phyloP scores from a whole-genome alignment of 2,329 filamentous ascomycete genomes.

The Ambrosiella cleistominuta region DNA sequence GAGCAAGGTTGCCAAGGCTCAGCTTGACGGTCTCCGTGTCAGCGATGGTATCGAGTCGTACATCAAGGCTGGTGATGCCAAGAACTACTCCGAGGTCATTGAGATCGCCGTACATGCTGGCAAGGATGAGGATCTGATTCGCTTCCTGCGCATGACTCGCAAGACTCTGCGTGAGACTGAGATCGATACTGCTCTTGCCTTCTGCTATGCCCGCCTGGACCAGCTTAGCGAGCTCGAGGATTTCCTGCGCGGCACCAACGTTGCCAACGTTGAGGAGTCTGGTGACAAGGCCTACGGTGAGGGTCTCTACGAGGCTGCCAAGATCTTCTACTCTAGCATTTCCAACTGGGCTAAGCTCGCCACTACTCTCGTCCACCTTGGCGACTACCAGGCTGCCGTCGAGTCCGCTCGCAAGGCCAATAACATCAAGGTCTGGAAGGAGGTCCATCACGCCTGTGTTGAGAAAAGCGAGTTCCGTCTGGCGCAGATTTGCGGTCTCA shows the following conservation, averaged over 20 bases:
- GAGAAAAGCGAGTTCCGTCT: conserved; percentile 97
- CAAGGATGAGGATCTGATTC: conserved; percentile 95
- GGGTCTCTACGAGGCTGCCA: conserved; percentile 84
- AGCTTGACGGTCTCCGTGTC: conserved; percentile 86
- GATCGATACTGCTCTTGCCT: conserved; percentile 85
- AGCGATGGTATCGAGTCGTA: conserved; percentile 91
- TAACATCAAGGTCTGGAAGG: conserved; percentile 98
- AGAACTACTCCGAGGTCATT: conserved; percentile 89
- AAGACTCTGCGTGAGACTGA: conserved; percentile 89
- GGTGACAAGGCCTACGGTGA: conserved; percentile 97
- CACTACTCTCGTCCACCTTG: conserved; percentile 90
- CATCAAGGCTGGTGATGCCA: conserved; percentile 82
- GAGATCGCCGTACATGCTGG: conserved; percentile 88
- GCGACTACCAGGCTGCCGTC: conserved; percentile 92
- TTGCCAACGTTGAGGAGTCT: conserved; percentile 88
- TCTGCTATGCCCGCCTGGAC: conserved; percentile 81
- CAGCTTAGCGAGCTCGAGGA: conserved; percentile 89
- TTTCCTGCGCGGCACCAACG: conserved; percentile 82
- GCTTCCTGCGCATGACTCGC: conserved; percentile 89
- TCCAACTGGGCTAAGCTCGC: conserved; percentile 99
- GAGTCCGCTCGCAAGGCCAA: conserved; percentile 97
- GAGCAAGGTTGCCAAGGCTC: conserved; percentile 96
- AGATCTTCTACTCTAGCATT: conserved; percentile 97
- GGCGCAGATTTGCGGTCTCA: conserved; percentile 95
- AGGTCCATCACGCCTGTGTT: conserved; percentile 92